Evolutionary conservation across 345 rosid genomes (phyloP).

Genomic region (Hevea brasiliensis): DNA sequence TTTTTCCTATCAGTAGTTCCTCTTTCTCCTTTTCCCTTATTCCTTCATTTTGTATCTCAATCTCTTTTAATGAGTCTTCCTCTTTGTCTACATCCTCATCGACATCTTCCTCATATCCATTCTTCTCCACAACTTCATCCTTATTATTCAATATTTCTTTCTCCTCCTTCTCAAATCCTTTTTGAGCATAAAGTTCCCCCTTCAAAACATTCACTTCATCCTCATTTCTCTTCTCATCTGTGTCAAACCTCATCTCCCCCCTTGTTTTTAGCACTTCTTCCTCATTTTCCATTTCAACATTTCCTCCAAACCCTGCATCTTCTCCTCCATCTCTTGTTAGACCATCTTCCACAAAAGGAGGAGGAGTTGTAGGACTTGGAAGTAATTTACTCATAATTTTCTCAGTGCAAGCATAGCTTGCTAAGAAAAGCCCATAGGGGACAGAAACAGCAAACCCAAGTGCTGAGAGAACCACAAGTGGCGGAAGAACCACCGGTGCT

Average conservation of each 20-base stretch:
- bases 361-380: constrained; percentile 36
- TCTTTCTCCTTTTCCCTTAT: constrained; percentile 5
- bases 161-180: not conserved
- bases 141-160: no score
- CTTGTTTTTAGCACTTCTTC: constrained; percentile 11
- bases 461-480: constrained; percentile 54
- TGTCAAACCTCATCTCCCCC: constrained; percentile 29
- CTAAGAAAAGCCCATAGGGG: constrained; percentile 64
- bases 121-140: no score
- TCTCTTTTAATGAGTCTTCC: constrained; percentile 12
- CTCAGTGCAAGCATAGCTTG: constrained; percentile 65
- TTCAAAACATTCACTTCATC: not conserved
- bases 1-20: constrained; percentile 1
- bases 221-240: constrained; percentile 6
- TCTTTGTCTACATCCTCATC: constrained; percentile 4
- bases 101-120: no score
- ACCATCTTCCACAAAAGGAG: not conserved
- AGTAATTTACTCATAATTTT: constrained; percentile 69
- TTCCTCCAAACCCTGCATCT: not conserved
- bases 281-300: constrained; percentile 9
- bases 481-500: constrained; percentile 64
- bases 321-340: not conserved
- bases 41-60: constrained; percentile 18
- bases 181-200: no score
- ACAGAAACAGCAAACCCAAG: constrained; percentile 57